These are phyloP conservation scores for Gelatoporia subvermispora DNA, from an alignment of 768 basidiomycete species.

Conservation along the genomic window DNA sequence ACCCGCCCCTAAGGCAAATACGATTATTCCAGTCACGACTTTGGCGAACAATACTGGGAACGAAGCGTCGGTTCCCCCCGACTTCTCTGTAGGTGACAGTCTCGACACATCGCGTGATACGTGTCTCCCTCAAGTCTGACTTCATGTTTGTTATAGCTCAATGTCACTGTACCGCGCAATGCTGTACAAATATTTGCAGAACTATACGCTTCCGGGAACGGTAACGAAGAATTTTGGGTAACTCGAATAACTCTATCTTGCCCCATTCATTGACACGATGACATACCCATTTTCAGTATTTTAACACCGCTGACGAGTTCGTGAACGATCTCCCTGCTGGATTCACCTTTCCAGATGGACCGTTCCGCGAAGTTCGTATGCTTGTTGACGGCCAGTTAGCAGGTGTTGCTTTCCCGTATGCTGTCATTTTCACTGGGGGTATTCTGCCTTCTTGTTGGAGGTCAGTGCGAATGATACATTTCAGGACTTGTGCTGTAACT, in stretches of 20 bases:
- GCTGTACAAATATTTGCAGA: constrained; percentile 65
- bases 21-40: constrained; percentile 69
- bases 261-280: not conserved
- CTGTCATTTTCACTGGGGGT: constrained; percentile 67
- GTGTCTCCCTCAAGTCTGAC: no score
- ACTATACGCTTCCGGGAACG: constrained; percentile 64
- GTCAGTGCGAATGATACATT: constrained; percentile 26
- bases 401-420: constrained; percentile 53
- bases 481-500: not conserved
- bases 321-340: constrained; percentile 47
- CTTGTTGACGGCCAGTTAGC: constrained; percentile 53
- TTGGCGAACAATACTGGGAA: constrained; percentile 59
- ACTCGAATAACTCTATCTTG: constrained; percentile 7
- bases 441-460: constrained; percentile 68
- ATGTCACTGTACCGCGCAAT: constrained; percentile 66
- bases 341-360: constrained; percentile 45
- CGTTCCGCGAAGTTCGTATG: constrained; percentile 60
- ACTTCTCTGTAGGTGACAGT: constrained; percentile 49
- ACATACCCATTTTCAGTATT: constrained; percentile 44
- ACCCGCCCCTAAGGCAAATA: constrained; percentile 53
- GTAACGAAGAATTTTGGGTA: constrained; percentile 77
- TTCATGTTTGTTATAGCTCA: constrained; percentile 36
- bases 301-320: constrained; percentile 60
- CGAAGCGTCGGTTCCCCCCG: constrained; percentile 71
- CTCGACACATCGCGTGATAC: no score